phyloP scores from a whole-genome alignment of 257 asterid species.

The Thymus quinquecostatus region DNA sequence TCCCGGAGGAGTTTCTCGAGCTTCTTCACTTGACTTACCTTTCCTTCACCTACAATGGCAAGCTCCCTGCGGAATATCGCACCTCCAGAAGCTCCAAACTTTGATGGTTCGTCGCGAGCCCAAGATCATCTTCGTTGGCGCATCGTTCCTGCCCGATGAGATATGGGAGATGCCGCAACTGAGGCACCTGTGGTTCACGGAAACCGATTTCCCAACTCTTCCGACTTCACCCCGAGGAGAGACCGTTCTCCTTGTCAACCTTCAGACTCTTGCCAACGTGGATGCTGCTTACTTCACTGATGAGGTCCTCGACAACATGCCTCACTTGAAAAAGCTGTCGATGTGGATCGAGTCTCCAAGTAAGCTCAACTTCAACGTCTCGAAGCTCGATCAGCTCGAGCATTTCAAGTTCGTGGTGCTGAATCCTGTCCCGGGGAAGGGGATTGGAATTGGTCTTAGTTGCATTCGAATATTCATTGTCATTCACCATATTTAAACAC shows the following conservation, averaged over 20 bases:
- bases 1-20: no score
- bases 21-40: no score
- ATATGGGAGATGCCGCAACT: conserved; percentile 41
- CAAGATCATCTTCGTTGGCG: conserved; percentile 23
- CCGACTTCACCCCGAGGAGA: not conserved
- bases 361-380: not conserved
- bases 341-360: conserved; percentile 26
- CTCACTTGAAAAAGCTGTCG: conserved; percentile 27
- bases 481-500: no score
- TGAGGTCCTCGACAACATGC: conserved; percentile 31
- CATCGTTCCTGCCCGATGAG: conserved; percentile 33
- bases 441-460: no score
- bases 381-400: conserved; percentile 28
- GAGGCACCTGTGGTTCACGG: conserved; percentile 37
- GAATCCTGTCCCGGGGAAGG: conserved; percentile 27
- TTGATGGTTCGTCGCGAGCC: no score
- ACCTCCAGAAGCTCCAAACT: no score
- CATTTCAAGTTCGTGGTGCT: conserved; percentile 24
- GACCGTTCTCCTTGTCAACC: conserved; percentile 23
- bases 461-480: no score
- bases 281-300: conserved; percentile 18
- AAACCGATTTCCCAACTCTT: conserved; percentile 25
- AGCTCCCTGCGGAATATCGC: no score
- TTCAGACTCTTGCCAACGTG: conserved; percentile 26
- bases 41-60: no score